phyloP scores from a whole-genome alignment of 176 grass and related monocot species.

The Canna indica region DNA sequence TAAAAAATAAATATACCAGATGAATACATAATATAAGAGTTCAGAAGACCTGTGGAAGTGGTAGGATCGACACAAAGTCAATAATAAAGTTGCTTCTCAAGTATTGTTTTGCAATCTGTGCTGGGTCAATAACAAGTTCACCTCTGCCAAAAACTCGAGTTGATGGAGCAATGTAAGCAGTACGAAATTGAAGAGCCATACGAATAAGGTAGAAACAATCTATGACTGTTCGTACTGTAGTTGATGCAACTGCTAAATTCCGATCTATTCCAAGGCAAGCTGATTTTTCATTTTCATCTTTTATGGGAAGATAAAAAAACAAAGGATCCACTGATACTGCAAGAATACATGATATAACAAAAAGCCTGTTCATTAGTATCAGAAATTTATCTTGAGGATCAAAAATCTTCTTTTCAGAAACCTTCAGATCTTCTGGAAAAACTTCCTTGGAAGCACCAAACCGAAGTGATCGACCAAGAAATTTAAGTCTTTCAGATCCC shows the following conservation, averaged over 20 bases:
- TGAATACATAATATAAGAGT: background rate
- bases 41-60: slow-evolving; percentile 59
- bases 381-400: slow-evolving; percentile 85
- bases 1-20: background rate
- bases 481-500: slow-evolving; percentile 58
- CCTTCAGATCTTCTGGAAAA: slow-evolving; percentile 90
- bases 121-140: slow-evolving; percentile 78
- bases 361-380: slow-evolving; percentile 60
- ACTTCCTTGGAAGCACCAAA: slow-evolving; percentile 64
- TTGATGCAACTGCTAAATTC: slow-evolving; percentile 34
- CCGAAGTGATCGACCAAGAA: slow-evolving; percentile 64
- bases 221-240: slow-evolving; percentile 49
- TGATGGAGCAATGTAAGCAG: slow-evolving; percentile 80
- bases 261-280: slow-evolving; percentile 69
- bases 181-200: slow-evolving; percentile 90
- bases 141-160: slow-evolving; percentile 85
- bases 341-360: slow-evolving; percentile 75
- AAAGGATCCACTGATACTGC: slow-evolving; percentile 79
- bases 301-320: slow-evolving; percentile 71
- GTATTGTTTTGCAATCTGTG: slow-evolving; percentile 68
- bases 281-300: slow-evolving; percentile 31
- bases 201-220: slow-evolving; percentile 71
- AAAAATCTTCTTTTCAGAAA: slow-evolving; percentile 55
- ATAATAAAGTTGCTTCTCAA: slow-evolving; percentile 58
- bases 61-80: slow-evolving; percentile 60